Evolutionary conservation across 1,284 basidiomycete species (phyloP).

Genomic region (Marasmius fiardii): DNA sequence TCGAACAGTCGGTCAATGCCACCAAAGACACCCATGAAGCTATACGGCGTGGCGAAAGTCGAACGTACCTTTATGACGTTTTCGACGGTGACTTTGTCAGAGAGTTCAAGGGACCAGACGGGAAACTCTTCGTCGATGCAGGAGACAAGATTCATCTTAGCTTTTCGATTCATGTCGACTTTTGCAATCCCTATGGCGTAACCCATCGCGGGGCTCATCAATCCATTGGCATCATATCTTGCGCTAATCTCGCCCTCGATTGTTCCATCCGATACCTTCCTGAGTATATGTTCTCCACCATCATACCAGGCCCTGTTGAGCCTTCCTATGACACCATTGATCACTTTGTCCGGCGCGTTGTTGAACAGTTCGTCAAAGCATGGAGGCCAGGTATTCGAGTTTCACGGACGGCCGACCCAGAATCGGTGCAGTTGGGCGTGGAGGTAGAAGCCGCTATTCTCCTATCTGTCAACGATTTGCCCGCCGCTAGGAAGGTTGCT

Average conservation of each 20-base stretch:
- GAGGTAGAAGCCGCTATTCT: slow-evolving; percentile 3
- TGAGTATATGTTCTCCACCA: slow-evolving; percentile 26
- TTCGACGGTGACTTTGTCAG: slow-evolving; percentile 17
- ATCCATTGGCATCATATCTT: slow-evolving; percentile 11
- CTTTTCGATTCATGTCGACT: slow-evolving; percentile 14
- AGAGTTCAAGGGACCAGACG: slow-evolving; percentile 17
- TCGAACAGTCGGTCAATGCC: background rate
- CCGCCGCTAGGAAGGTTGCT: slow-evolving; percentile 12
- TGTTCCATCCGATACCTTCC: slow-evolving; percentile 21
- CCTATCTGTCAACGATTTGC: slow-evolving; percentile 12
- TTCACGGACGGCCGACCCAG: slow-evolving; percentile 6
- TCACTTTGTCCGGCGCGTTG: slow-evolving; percentile 16
- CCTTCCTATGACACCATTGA: slow-evolving; percentile 13
- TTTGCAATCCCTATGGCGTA: slow-evolving; percentile 12
- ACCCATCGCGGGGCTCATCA: slow-evolving; percentile 4
- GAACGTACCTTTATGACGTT: background rate
- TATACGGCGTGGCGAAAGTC: background rate
- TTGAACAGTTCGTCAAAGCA: slow-evolving; percentile 16
- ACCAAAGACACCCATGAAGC: background rate
- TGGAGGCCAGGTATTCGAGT: slow-evolving; percentile 16
- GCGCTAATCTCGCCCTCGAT: slow-evolving; percentile 5
- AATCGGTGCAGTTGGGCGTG: background rate
- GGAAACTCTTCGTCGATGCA: slow-evolving; percentile 19
- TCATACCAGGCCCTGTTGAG: slow-evolving; percentile 19
- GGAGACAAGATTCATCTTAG: slow-evolving; percentile 15